These are phyloP conservation scores for Fusarium musae DNA, from an alignment of 2,329 filamentous ascomycete genomes.

Conservation along the genomic window DNA sequence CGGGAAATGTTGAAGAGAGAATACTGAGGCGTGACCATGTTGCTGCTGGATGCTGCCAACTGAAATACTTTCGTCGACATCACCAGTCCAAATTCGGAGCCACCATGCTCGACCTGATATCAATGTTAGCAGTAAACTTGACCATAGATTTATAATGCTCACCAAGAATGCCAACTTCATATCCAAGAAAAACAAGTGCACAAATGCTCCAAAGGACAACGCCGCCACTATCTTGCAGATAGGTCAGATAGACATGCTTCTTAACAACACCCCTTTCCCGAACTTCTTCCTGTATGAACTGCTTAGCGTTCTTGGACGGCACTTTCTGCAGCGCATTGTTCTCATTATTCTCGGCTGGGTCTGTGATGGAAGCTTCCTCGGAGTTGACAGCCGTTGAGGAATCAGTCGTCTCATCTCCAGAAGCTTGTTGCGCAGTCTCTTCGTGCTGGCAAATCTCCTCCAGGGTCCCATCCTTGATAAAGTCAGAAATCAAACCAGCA, in stretches of 20 bases:
- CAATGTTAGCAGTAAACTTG: constrained; percentile 4
- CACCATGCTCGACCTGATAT: constrained; percentile 67
- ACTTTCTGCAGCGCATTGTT: constrained; percentile 59
- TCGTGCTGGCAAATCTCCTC: constrained; percentile 68
- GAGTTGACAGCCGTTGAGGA: constrained; percentile 65
- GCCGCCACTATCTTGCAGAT: constrained; percentile 74
- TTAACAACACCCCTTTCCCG: constrained; percentile 77
- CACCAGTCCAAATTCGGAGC: constrained; percentile 70
- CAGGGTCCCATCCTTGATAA: constrained; percentile 66
- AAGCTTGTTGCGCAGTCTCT: constrained; percentile 56
- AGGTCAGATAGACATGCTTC: constrained; percentile 72
- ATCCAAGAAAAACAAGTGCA: constrained; percentile 63
- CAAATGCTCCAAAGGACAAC: constrained; percentile 68
- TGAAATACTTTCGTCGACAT: constrained; percentile 22
- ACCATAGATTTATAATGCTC: constrained; percentile 20
- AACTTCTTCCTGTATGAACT: constrained; percentile 82
- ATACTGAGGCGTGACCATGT: constrained; percentile 56
- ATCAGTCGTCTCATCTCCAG: constrained; percentile 59
- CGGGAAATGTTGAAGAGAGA: constrained; percentile 59
- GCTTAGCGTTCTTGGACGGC: constrained; percentile 66
- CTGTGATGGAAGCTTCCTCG: constrained; percentile 58
- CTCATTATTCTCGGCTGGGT: constrained; percentile 54
- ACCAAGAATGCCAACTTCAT: constrained; percentile 66
- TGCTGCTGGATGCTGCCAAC: constrained; percentile 45
- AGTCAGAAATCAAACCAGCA: constrained; percentile 72